Percentiles rank a stretch among this genome's conserved stretches.
phyloP scores from a whole-genome alignment of 345 rosid species.

The Aquilaria yunnanensis region DNA sequence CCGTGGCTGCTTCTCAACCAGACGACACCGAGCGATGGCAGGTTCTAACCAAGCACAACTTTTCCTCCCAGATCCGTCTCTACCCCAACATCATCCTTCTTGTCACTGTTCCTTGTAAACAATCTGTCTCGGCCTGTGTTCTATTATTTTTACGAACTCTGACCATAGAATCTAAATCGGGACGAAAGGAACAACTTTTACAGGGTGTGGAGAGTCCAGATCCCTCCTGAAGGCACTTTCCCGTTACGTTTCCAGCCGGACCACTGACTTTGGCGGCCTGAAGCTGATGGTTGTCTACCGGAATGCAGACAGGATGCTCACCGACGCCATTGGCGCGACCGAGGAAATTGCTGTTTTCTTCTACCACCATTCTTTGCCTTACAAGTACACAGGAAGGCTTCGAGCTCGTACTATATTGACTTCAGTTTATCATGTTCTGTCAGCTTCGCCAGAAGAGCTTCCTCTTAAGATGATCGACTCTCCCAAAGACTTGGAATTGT shows the following conservation, averaged over 20 bases:
- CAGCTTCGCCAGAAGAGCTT: constrained; percentile 40
- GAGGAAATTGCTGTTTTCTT: constrained; percentile 47
- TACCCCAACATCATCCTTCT: constrained; percentile 70
- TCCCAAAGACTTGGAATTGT: constrained; percentile 41
- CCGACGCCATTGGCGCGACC: constrained; percentile 57
- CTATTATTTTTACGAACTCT: background rate
- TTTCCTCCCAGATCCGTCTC: constrained; percentile 79
- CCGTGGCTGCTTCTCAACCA: constrained; percentile 9
- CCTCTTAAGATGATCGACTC: constrained; percentile 42
- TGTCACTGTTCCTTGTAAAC: constrained; percentile 69
- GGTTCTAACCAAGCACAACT: constrained; percentile 60
- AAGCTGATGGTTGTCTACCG: constrained; percentile 53
- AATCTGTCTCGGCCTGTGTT: background rate
- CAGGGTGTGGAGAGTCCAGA: constrained; percentile 95
- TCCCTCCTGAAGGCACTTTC: constrained; percentile 60
- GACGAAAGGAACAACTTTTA: background rate
- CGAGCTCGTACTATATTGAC: constrained; percentile 49
- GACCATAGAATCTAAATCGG: too few species aligned
- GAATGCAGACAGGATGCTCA: constrained; percentile 55
- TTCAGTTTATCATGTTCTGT: constrained; percentile 46
- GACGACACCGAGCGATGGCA: constrained; percentile 43
- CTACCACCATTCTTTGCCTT: constrained; percentile 56
- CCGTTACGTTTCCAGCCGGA: constrained; percentile 21
- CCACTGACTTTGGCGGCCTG: constrained; percentile 39
- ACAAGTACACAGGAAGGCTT: constrained; percentile 62